Evolutionary conservation across 352 stramenopile species (phyloP), one percentile per base, ranked within the genome.

Genomic region (Phytophthora sansomeana): DNA sequence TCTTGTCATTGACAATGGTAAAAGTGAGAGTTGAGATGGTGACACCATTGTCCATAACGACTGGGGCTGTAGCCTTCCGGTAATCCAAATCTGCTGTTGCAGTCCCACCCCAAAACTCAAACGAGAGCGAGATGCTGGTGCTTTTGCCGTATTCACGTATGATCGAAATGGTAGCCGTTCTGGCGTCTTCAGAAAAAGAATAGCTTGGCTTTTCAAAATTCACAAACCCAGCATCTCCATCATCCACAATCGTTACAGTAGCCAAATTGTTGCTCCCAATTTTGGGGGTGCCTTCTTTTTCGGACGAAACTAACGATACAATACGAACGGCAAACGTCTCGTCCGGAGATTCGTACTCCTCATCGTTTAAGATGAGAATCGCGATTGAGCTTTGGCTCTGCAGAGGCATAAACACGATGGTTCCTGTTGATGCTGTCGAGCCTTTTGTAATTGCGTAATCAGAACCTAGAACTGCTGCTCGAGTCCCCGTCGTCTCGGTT

Each of bases 1-100:
- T 55, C 6, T 75, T 73, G 55, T 90, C 82, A 36, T 91, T 91
- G 14, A 90, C 74, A 33, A 93, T 91, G 3, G 70, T 60, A 11
- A 89, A 69, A 8, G 71, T 75, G 0, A 90, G 35, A 0, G 69
- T 71, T 0, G 78, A 62, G 6, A 28, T 60, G 10, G 63, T 80
- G n/a, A 83, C 46, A 2, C 67, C 66, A n/a, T 77, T 61, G 4
- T 76, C 78, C 69, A 92, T 80, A 0, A 63, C 26, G 8, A 91
- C 28, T 1, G 42, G 54, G 1, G 63, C 50, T 5, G 54, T 41
- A 0, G 67, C 48, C 4, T 76, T 67, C 1, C 82, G 75, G 57
- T 87, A 91, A 41, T 93, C 73, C 2, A 52, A 53, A 17, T 90
- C 80, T 10, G 60, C 30, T 1, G 64, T 76, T 8, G 84, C 84